Conservation (phyloP, 768 basidiomycete species). For the Artomyces pyxidatus region DNA sequence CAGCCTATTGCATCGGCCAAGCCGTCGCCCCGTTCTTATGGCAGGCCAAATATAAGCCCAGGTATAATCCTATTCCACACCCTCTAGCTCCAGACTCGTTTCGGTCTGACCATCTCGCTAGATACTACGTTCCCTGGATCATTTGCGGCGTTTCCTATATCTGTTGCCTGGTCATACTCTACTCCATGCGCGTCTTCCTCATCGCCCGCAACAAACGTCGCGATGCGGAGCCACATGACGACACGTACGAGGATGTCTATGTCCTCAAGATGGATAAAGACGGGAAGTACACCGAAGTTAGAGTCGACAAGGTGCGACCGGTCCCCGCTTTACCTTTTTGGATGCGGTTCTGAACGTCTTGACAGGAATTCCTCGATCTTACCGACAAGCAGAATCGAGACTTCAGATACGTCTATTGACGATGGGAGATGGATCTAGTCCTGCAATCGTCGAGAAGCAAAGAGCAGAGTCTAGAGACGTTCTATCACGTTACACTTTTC, state of each 20-base stretch:
- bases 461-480: too few relatives aligned
- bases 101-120: conserved; percentile 18
- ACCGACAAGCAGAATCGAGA: conserved; percentile 68
- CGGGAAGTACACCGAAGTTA: conserved; percentile 44
- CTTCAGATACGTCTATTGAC: conserved; percentile 65
- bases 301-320: conserved; percentile 53
- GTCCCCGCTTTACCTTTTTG: background rate
- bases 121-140: conserved; percentile 71
- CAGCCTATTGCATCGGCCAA: conserved; percentile 62
- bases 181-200: conserved; percentile 46
- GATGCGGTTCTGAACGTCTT: conserved; percentile 1
- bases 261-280: conserved; percentile 42
- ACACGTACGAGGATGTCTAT: conserved; percentile 54
- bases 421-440: too few relatives aligned
- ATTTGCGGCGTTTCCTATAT: conserved; percentile 62
- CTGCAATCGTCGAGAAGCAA: too few relatives aligned
- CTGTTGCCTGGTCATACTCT: conserved; percentile 38
- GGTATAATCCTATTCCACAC: conserved; percentile 40
- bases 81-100: background rate
- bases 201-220: conserved; percentile 50
- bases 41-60: conserved; percentile 57
- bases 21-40: conserved; percentile 73
- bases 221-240: conserved; percentile 45
- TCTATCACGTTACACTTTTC: too few relatives aligned
- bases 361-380: conserved; percentile 67